phyloP scores from a whole-genome alignment of 2,329 filamentous ascomycete species.

The Pestalotiopsis sp. region DNA sequence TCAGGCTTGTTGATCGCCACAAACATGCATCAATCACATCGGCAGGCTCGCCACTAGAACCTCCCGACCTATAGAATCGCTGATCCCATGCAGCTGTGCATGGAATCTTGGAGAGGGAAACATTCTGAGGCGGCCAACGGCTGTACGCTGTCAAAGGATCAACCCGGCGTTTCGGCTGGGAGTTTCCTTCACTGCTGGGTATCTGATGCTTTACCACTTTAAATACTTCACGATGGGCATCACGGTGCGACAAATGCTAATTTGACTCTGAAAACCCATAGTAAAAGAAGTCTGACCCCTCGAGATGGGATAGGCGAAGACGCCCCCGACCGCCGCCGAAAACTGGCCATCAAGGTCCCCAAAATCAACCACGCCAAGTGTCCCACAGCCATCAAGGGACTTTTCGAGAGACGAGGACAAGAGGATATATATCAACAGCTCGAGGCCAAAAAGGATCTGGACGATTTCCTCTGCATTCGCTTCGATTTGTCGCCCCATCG shows the following conservation, averaged over 20 bases:
- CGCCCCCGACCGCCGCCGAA: background rate
- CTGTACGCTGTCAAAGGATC: background rate
- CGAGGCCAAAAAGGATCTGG: background rate
- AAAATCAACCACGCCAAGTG: background rate
- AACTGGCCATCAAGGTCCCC: constrained; percentile 4
- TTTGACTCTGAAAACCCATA: background rate
- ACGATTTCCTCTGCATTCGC: background rate
- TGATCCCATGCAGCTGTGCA: constrained; percentile 15
- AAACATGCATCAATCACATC: background rate
- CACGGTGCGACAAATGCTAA: background rate
- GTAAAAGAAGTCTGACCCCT: background rate
- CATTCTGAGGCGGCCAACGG: background rate
- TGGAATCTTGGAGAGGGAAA: background rate
- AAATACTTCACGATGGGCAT: background rate
- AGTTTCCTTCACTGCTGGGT: background rate
- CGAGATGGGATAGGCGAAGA: background rate
- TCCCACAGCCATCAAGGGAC: constrained; percentile 1
- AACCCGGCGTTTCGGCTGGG: background rate
- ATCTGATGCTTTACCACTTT: background rate
- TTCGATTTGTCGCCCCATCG: background rate
- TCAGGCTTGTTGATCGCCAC: background rate
- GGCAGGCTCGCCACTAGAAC: background rate
- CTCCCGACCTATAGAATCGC: background rate
- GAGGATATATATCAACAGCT: background rate
- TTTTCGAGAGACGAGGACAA: background rate